phyloP scores from a whole-genome alignment of 73 alveolate species.

The Symbiodinium natans region DNA sequence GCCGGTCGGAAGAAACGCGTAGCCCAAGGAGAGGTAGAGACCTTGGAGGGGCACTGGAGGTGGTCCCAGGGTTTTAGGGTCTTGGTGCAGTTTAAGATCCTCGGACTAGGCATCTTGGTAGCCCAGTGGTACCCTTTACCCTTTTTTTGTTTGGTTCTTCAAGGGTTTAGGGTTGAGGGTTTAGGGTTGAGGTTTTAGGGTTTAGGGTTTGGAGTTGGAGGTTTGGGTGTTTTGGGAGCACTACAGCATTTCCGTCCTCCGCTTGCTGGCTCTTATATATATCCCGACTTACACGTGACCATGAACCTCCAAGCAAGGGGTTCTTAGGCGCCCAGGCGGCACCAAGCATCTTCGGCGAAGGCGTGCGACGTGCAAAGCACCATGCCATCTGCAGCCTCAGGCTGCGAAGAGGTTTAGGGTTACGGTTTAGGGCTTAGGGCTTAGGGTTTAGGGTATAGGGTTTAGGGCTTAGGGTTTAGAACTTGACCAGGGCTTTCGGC shows the following conservation, averaged over 20 bases:
- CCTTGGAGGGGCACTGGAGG: not conserved
- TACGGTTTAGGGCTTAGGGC: not conserved
- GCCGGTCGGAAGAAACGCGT: slow-evolving; percentile 79
- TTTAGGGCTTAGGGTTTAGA: not conserved
- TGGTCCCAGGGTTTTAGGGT: too few species aligned
- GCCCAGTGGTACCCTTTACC: too few species aligned
- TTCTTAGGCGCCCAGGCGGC: slow-evolving; percentile 28
- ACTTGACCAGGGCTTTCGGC: not conserved
- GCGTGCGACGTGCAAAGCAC: slow-evolving; percentile 71
- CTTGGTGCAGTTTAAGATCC: too few species aligned
- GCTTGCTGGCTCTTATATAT: too few species aligned
- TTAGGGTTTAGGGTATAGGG: not conserved
- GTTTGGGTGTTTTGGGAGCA: too few species aligned
- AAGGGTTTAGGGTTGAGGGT: too few species aligned
- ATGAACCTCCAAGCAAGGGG: too few species aligned
- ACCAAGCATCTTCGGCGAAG: slow-evolving; percentile 75
- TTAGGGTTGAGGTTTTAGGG: too few species aligned
- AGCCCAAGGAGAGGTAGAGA: slow-evolving; percentile 50
- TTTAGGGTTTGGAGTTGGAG: too few species aligned
- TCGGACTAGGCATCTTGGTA: not conserved
- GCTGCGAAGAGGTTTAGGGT: not conserved
- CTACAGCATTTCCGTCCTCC: too few species aligned
- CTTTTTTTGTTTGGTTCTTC: too few species aligned
- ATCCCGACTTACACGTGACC: too few species aligned
- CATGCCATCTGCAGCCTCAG: slow-evolving; percentile 66